These are phyloP conservation scores for Neurospora sp. DNA, from an alignment of 495 filamentous ascomycete species.

Conservation along the genomic window DNA sequence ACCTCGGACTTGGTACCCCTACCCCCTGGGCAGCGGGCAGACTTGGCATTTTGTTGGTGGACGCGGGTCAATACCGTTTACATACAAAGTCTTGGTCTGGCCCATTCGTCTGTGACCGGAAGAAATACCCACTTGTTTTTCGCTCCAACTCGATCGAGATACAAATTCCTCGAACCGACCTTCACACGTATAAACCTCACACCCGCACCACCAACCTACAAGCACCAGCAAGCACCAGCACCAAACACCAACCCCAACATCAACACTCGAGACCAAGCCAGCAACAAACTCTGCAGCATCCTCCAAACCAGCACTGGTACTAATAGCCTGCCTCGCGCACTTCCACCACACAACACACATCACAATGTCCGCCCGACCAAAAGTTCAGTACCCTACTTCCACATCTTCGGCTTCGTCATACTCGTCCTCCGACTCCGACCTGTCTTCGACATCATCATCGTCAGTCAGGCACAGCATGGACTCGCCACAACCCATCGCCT, in stretches of 20 bases:
- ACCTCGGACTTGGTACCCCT: conserved; percentile 1
- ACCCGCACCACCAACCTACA: background rate
- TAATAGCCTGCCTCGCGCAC: background rate
- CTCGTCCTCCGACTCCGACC: conserved; percentile 34
- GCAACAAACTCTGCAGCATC: background rate
- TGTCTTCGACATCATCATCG: conserved; percentile 17
- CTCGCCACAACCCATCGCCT: conserved; percentile 28
- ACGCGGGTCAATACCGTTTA: background rate
- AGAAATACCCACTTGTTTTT: background rate
- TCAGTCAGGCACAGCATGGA: conserved; percentile 33
- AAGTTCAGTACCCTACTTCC: conserved; percentile 29
- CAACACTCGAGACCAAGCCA: background rate
- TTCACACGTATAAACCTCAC: background rate
- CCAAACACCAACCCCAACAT: background rate
- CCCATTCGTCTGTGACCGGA: conserved; percentile 4
- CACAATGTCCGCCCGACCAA: conserved; percentile 24
- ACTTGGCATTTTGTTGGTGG: conserved; percentile 4
- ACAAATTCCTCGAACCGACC: background rate
- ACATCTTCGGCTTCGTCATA: conserved; percentile 27
- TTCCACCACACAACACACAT: conserved; percentile 13
- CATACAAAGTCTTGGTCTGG: conserved; percentile 15
- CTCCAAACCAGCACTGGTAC: background rate
- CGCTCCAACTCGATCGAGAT: background rate
- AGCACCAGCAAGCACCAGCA: background rate
- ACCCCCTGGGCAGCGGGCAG: background rate